Percentiles rank a stretch among this genome's conserved stretches.
These are phyloP conservation scores for Falciphora oryzae DNA, from an alignment of 2,329 filamentous ascomycete species.

Conservation along the genomic window DNA sequence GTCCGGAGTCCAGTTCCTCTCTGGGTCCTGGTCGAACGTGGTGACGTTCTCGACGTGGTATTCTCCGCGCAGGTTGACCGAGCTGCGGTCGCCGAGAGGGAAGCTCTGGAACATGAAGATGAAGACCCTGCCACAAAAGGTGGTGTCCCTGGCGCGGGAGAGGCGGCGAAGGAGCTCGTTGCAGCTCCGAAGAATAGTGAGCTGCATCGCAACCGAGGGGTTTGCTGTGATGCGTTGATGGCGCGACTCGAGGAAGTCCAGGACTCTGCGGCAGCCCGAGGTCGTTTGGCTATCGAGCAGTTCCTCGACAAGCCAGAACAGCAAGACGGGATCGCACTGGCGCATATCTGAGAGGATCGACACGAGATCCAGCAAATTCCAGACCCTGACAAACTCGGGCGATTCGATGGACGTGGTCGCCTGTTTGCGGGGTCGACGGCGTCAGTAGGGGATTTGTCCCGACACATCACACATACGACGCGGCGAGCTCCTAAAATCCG, in stretches of 20 bases:
- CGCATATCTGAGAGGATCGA: slow-evolving; percentile 79
- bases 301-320: slow-evolving; percentile 91
- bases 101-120: slow-evolving; percentile 99
- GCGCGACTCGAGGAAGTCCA: slow-evolving; percentile 91
- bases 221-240: slow-evolving; percentile 79
- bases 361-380: slow-evolving; percentile 92
- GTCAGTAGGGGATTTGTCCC: background rate
- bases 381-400: slow-evolving; percentile 74
- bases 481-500: background rate
- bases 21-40: slow-evolving; percentile 60
- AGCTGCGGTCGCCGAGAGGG: slow-evolving; percentile 91
- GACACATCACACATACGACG: too few relatives aligned
- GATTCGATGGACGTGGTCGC: slow-evolving; percentile 70
- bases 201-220: slow-evolving; percentile 75
- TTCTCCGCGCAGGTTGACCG: slow-evolving; percentile 91
- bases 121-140: slow-evolving; percentile 95
- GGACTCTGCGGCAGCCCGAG: slow-evolving; percentile 81
- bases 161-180: slow-evolving; percentile 91
- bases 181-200: slow-evolving; percentile 88
- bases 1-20: slow-evolving; percentile 31
- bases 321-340: slow-evolving; percentile 69
- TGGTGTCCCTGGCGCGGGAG: slow-evolving; percentile 93
- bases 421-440: slow-evolving; percentile 34
- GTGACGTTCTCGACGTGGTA: slow-evolving; percentile 96
- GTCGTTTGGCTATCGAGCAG: slow-evolving; percentile 95